A percentile compares a stretch with the other conserved stretches of the same genome.
phyloP scores from a whole-genome alignment of 1,284 basidiomycete genomes.

The Sphaerobolus stellatus region DNA sequence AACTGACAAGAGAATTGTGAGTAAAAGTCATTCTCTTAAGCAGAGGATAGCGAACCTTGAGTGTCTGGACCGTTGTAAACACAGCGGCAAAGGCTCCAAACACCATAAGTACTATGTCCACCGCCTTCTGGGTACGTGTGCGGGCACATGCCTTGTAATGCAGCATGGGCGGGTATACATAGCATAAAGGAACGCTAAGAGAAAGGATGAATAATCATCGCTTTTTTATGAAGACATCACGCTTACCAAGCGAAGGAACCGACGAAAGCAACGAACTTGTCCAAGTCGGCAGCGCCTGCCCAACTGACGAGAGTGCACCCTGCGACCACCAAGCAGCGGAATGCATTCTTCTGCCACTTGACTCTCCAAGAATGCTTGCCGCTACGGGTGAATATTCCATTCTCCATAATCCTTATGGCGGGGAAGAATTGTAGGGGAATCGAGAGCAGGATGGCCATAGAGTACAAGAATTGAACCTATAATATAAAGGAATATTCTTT shows the following conservation, averaged over 20 bases:
- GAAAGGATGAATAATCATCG: constrained; percentile 6
- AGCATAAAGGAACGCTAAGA: constrained; percentile 86
- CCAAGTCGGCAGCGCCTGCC: constrained; percentile 85
- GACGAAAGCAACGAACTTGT: constrained; percentile 95
- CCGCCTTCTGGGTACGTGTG: constrained; percentile 66
- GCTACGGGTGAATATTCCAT: constrained; percentile 89
- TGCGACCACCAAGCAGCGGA: constrained; percentile 77
- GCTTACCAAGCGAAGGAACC: constrained; percentile 92
- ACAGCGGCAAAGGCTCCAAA: constrained; percentile 84
- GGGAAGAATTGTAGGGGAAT: constrained; percentile 97
- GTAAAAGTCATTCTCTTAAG: no score
- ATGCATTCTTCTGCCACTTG: constrained; percentile 92
- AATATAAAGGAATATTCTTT: constrained; percentile 2
- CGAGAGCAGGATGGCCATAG: constrained; percentile 92
- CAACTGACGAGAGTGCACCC: constrained; percentile 78
- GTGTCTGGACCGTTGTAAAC: constrained; percentile 84
- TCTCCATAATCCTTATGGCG: constrained; percentile 95
- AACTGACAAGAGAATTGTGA: constrained; percentile 30
- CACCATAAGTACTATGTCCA: constrained; percentile 76
- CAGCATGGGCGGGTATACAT: constrained; percentile 91
- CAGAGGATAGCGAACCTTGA: constrained; percentile 46
- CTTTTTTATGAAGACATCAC: background rate
- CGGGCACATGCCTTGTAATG: constrained; percentile 88
- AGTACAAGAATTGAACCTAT: constrained; percentile 82
- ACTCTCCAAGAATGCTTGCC: constrained; percentile 72